Conservation (phyloP, 169 alveolate species). For the Plasmodium ovale region DNA sequence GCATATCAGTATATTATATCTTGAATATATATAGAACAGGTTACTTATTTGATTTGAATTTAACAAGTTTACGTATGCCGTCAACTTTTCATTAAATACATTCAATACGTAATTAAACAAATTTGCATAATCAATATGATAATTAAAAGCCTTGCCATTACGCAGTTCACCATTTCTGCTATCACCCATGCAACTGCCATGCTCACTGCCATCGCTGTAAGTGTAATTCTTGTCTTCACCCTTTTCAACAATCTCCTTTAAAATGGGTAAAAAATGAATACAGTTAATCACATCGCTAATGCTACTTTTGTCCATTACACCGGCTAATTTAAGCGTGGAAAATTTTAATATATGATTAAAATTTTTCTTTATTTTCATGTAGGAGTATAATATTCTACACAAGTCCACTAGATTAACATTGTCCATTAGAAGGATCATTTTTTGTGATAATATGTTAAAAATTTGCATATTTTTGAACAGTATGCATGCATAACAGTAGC, state of each 20-base stretch:
- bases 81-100: constrained; percentile 44
- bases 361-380: constrained; percentile 44
- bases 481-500: constrained; percentile 60
- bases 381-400: constrained; percentile 66
- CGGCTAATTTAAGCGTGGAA: constrained; percentile 11
- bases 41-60: constrained; percentile 55
- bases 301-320: constrained; percentile 33
- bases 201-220: no score
- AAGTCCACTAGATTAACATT: constrained; percentile 55
- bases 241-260: constrained; percentile 42
- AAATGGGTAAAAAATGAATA: constrained; percentile 66
- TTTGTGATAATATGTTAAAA: constrained; percentile 66
- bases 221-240: background rate
- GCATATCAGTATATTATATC: constrained; percentile 55
- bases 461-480: constrained; percentile 45
- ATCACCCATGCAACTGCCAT: no score
- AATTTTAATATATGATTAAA: constrained; percentile 66
- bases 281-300: constrained; percentile 62
- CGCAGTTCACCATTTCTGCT: background rate
- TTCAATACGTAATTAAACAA: constrained; percentile 59
- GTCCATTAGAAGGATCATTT: constrained; percentile 36
- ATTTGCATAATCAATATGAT: constrained; percentile 24
- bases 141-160: constrained; percentile 11
- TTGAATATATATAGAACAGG: constrained; percentile 61
- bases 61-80: constrained; percentile 39